phyloP scores from a whole-genome alignment of 139 green algal species.

The Ettlia oleoabundans region DNA sequence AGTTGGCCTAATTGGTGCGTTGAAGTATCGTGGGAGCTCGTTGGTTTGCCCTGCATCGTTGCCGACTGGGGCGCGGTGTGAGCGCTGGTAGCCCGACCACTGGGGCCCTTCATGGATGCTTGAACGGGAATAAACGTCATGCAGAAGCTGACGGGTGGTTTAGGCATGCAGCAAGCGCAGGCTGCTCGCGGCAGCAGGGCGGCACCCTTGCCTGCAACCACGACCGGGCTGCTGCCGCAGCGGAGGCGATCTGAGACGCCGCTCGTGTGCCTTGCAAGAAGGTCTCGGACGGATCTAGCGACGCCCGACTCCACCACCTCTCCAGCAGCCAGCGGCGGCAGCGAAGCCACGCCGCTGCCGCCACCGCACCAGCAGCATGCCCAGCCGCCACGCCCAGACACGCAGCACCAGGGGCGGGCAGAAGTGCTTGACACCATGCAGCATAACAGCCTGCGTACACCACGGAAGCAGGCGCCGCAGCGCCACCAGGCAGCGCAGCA shows the following conservation, averaged over 20 bases:
- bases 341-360: background rate
- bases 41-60: too few species aligned
- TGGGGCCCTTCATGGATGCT: background rate
- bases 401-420: constrained; percentile 11
- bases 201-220: background rate
- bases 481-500: too few species aligned
- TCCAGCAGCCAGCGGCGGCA: background rate
- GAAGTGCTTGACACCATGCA: too few species aligned
- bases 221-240: background rate
- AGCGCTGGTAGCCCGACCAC: too few species aligned
- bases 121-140: background rate
- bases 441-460: background rate
- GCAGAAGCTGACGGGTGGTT: background rate
- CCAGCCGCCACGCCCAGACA: background rate
- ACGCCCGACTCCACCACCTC: background rate
- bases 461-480: background rate
- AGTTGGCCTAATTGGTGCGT: too few species aligned
- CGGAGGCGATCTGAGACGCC: background rate
- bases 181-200: background rate
- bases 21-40: too few species aligned
- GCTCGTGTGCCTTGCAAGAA: background rate
- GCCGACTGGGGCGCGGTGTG: background rate
- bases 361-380: constrained; percentile 20
- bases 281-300: background rate
- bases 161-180: background rate